phyloP scores from a whole-genome alignment of 495 filamentous ascomycete genomes.

The Penicillium simplicissimum region DNA sequence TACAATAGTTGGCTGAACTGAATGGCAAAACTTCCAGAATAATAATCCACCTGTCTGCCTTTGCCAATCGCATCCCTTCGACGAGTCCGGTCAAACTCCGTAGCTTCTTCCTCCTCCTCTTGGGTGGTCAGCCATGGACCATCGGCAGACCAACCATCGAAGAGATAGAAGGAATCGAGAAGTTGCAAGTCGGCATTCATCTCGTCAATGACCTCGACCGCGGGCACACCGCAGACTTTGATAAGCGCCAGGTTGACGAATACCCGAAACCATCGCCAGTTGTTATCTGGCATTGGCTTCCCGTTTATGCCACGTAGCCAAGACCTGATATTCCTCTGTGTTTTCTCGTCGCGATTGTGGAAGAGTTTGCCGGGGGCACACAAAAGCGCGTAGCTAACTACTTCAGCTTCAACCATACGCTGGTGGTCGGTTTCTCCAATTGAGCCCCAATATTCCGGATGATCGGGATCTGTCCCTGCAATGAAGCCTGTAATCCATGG shows the following conservation, averaged over 20 bases:
- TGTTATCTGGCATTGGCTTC: slow-evolving; percentile 25
- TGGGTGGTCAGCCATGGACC: slow-evolving; percentile 55
- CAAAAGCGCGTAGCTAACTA: slow-evolving; percentile 24
- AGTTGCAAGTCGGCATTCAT: slow-evolving; percentile 18
- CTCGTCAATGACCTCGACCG: slow-evolving; percentile 10
- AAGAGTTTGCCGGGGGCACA: slow-evolving; percentile 11
- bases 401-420: slow-evolving; percentile 31
- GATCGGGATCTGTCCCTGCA: slow-evolving; percentile 20
- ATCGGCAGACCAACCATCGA: slow-evolving; percentile 73
- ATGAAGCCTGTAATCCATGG: slow-evolving; percentile 25
- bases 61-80: slow-evolving; percentile 11
- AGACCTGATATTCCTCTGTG: slow-evolving; percentile 15
- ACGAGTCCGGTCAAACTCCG: slow-evolving; percentile 15
- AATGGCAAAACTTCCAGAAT: slow-evolving; percentile 30
- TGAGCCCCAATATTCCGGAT: slow-evolving; percentile 28
- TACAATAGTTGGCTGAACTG: slow-evolving; percentile 29
- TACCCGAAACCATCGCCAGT: slow-evolving; percentile 30
- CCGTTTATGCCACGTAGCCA: slow-evolving; percentile 26
- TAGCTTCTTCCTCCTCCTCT: slow-evolving; percentile 13
- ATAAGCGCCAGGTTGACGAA: slow-evolving; percentile 26
- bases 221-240: slow-evolving; percentile 14
- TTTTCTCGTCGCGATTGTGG: slow-evolving; percentile 9
- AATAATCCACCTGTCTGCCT: slow-evolving; percentile 28
- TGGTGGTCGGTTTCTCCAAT: slow-evolving; percentile 21
- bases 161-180: slow-evolving; percentile 41